Conservation (phyloP, 1,139 yeast species). For the Yamadazyma atmosphaerica region DNA sequence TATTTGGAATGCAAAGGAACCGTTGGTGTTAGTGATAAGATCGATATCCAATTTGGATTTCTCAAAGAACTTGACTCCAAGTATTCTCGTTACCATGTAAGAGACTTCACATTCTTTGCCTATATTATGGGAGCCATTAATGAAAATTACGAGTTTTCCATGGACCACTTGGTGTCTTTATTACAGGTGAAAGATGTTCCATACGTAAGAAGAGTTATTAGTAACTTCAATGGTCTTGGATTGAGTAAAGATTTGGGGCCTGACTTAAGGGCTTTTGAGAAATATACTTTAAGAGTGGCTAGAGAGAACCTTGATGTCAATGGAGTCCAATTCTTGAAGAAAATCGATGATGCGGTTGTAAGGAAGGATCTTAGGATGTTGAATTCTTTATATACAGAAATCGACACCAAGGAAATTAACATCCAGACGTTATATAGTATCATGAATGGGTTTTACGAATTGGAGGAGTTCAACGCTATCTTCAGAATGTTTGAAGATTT, state of each 20-base stretch:
- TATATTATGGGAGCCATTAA: slow-evolving; percentile 32
- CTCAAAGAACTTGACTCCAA: slow-evolving; percentile 1
- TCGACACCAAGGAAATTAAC: slow-evolving; percentile 23
- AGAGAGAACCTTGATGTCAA: slow-evolving; percentile 30
- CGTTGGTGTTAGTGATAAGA: slow-evolving; percentile 2
- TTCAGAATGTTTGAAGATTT: slow-evolving; percentile 36
- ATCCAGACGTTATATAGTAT: slow-evolving; percentile 30
- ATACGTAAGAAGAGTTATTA: neutral
- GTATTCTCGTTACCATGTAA: slow-evolving; percentile 10
- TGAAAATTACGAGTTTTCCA: slow-evolving; percentile 23
- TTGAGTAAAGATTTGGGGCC: neutral
- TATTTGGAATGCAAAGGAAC: slow-evolving; percentile 27
- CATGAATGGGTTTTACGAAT: slow-evolving; percentile 36
- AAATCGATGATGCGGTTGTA: slow-evolving; percentile 24
- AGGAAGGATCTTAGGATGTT: slow-evolving; percentile 21
- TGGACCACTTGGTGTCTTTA: slow-evolving; percentile 28
- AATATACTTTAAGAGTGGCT: neutral
- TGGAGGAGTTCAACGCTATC: slow-evolving; percentile 30
- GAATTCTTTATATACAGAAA: slow-evolving; percentile 23
- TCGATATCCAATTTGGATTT: neutral
- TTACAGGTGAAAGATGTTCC: slow-evolving; percentile 31
- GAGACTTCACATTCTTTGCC: slow-evolving; percentile 34
- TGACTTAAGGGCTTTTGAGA: neutral
- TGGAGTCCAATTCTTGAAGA: slow-evolving; percentile 23
- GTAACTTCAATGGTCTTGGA: neutral